These are phyloP conservation scores for Suillus alpinus DNA, from an alignment of 768 basidiomycete genomes.

Conservation along the genomic window DNA sequence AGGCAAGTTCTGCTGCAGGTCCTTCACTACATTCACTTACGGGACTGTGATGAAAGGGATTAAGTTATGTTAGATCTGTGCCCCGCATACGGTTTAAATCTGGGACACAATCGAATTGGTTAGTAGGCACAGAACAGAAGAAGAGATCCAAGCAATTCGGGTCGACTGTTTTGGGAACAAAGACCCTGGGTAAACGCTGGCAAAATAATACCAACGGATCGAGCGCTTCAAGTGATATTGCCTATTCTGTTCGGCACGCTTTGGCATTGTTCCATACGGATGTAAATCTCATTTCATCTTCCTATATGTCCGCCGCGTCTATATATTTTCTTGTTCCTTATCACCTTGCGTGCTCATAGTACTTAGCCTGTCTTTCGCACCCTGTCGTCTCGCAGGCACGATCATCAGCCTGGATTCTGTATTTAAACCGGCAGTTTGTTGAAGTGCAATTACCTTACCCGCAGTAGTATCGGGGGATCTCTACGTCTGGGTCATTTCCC, in stretches of 20 bases:
- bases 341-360: not conserved
- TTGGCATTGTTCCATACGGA: slow-evolving; percentile 16
- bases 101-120: not conserved
- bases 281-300: slow-evolving; percentile 3
- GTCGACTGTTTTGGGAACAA: slow-evolving; percentile 18
- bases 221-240: not conserved
- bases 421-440: slow-evolving; percentile 3
- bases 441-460: not conserved
- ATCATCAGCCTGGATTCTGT: slow-evolving; percentile 5
- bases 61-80: not conserved
- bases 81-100: not conserved
- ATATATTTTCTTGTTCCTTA: slow-evolving; percentile 10
- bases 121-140: not conserved
- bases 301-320: slow-evolving; percentile 2
- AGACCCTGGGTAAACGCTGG: slow-evolving; percentile 11
- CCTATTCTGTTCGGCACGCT: slow-evolving; percentile 4
- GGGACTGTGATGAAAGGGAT: not conserved
- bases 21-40: not conserved
- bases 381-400: slow-evolving; percentile 14
- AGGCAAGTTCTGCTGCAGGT: not conserved
- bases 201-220: not conserved
- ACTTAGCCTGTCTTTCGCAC: not conserved
- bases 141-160: not conserved
- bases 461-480: slow-evolving; percentile 6
- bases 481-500: not conserved